Evolutionary conservation across 192 early-diverging fungal genomes (phyloP).

Genomic region (Linnemannia elongata): DNA sequence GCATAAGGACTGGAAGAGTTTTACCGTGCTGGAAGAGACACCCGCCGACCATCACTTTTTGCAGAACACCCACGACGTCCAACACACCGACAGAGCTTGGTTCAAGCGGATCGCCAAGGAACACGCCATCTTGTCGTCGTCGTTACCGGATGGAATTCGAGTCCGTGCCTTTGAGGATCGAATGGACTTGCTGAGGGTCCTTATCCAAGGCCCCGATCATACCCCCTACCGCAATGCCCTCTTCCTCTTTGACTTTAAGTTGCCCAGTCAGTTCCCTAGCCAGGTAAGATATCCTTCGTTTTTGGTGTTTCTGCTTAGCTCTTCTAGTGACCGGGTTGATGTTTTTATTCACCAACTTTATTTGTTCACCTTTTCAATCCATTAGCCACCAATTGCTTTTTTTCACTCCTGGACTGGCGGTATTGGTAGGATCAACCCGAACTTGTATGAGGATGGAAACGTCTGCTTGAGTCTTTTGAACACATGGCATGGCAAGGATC

Average conservation of each 20-base stretch:
- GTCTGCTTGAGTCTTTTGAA: conserved; percentile 71
- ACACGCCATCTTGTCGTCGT: conserved; percentile 60
- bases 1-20: conserved; percentile 30
- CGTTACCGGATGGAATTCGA: conserved; percentile 69
- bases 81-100: conserved; percentile 26
- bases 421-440: conserved; percentile 70
- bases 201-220: conserved; percentile 69
- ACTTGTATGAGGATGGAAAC: conserved; percentile 73
- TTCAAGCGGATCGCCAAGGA: conserved; percentile 58
- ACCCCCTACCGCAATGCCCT: conserved; percentile 71
- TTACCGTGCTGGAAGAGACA: conserved; percentile 45
- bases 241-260: conserved; percentile 71
- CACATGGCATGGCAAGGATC: conserved; percentile 69
- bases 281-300: conserved; percentile 21
- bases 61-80: conserved; percentile 10
- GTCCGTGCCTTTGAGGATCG: conserved; percentile 69
- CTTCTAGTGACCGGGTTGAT: too few relatives aligned
- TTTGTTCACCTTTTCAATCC: not conserved
- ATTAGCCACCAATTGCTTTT: conserved; percentile 63
- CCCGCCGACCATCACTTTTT: conserved; percentile 56
- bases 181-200: conserved; percentile 67
- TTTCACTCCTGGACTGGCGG: conserved; percentile 72
- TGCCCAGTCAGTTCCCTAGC: conserved; percentile 64
- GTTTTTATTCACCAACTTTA: not conserved
- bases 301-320: not conserved